phyloP scores from a whole-genome alignment of 495 filamentous ascomycete genomes.

The Geopyxis carbonaria region DNA sequence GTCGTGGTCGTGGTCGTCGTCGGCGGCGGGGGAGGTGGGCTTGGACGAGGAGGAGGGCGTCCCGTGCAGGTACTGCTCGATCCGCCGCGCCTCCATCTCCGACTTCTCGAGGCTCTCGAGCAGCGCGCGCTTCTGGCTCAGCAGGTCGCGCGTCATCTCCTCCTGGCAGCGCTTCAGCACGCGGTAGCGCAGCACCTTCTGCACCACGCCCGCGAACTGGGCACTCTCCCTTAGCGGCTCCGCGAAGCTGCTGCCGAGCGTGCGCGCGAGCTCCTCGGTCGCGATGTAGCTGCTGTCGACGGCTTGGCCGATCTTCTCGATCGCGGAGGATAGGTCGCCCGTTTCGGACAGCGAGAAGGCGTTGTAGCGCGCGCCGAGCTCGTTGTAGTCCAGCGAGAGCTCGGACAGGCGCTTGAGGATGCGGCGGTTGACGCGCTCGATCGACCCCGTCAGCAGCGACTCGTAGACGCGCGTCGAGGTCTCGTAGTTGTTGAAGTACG shows the following conservation, averaged over 20 bases:
- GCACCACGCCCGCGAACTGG: slow-evolving; percentile 88
- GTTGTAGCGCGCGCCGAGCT: slow-evolving; percentile 85
- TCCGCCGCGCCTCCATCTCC: slow-evolving; percentile 76
- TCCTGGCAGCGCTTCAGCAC: slow-evolving; percentile 88
- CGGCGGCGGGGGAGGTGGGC: slow-evolving; percentile 27
- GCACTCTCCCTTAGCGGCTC: slow-evolving; percentile 95
- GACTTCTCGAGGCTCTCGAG: slow-evolving; percentile 74
- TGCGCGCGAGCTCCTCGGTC: slow-evolving; percentile 72
- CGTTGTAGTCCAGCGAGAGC: slow-evolving; percentile 72
- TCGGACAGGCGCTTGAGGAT: slow-evolving; percentile 69
- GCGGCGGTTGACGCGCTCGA: slow-evolving; percentile 87
- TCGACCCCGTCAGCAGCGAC: slow-evolving; percentile 65
- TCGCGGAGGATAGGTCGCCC: slow-evolving; percentile 72
- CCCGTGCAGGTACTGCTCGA: slow-evolving; percentile 66
- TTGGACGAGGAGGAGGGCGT: slow-evolving; percentile 25
- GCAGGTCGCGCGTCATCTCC: slow-evolving; percentile 87
- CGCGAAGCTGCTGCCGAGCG: slow-evolving; percentile 74
- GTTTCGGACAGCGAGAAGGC: slow-evolving; percentile 84
- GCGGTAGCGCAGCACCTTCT: slow-evolving; percentile 69
- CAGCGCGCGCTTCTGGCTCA: slow-evolving; percentile 60
- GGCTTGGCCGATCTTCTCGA: slow-evolving; percentile 86
- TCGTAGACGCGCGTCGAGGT: slow-evolving; percentile 75
- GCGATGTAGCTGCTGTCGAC: slow-evolving; percentile 92
- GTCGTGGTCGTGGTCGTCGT: slow-evolving; percentile 20
- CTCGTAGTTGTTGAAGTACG: slow-evolving; percentile 88